A percentile compares a stretch with the other conserved stretches of the same genome.
Evolutionary conservation across 768 basidiomycete genomes (phyloP).

Genomic region (Russula emetica): DNA sequence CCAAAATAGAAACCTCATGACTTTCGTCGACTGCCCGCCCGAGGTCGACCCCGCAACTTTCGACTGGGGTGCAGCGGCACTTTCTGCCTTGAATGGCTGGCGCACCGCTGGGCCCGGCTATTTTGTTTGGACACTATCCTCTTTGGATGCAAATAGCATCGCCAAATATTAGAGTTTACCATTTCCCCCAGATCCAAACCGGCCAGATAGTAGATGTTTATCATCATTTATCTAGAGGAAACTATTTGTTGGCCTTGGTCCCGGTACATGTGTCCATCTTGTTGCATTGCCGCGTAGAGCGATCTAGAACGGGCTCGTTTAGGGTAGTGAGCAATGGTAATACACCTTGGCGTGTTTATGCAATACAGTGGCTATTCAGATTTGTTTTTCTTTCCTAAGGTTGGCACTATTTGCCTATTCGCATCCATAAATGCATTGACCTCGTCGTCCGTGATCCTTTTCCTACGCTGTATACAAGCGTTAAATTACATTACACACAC

Average conservation of each 20-base stretch:
- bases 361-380: neutral
- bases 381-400: conserved; percentile 38
- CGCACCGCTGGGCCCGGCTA: conserved; percentile 11
- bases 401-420: conserved; percentile 66
- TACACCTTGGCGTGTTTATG: neutral
- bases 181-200: too few relatives aligned
- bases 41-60: conserved; percentile 52
- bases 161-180: neutral
- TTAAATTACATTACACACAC: conserved; percentile 14
- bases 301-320: neutral
- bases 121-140: conserved; percentile 6
- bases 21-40: conserved; percentile 72
- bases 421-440: conserved; percentile 77
- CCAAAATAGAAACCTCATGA: conserved; percentile 55
- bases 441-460: conserved; percentile 73
- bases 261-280: neutral
- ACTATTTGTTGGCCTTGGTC: neutral
- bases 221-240: neutral
- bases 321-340: neutral
- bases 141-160: neutral
- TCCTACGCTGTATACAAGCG: conserved; percentile 55
- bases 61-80: conserved; percentile 74
- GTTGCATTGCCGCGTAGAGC: neutral
- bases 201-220: neutral
- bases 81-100: conserved; percentile 66